Base-by-base conservation (phyloP, 2,329 filamentous ascomycete species). In the Sarocladium strictum region DNA sequence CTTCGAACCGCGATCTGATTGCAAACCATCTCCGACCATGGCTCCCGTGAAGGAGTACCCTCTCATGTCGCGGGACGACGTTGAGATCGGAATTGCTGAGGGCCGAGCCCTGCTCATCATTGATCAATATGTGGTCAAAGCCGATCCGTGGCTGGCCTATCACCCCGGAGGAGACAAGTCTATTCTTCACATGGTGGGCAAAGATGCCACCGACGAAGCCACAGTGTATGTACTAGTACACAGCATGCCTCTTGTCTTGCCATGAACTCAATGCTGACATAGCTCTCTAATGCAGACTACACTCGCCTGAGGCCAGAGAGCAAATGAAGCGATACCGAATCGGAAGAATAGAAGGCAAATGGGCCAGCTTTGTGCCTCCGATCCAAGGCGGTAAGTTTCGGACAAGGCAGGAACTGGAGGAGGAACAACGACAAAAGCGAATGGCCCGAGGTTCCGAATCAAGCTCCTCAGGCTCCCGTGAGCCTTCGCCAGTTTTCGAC, bases 101-200 rank as follows among this genome's bases (percentile, higher is more conserved):
- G 93, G 91, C 3, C 81, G 82, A 56, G 82, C 83, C 59, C 81
- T 99, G 55, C 80, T 97, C 58, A 90, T 99, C 53, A 77, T 94
- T 57, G 84, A 96, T 62, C 79, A 84, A 57, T 83, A 84, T 63
- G 91, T 97, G 10, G 72, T 97, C 61, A 96, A 91, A 72, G 85
- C 90, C 29, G 93, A 97, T 69, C 79, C 86, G 37, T 99, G 91
- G 90, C 74, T 95, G 53, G 83, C 83, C 53, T 97, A 89, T 65
- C 94, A 97, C 65, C 94, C 94, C 12, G 94, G 94, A 55, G 94
- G 94, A 62, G 86, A 93, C 63, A 94, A 91, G 72, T 83, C 93
- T 54, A 95, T 99, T 60, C 76, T 84, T 67, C 94, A 99, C 67
- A 94, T 70, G 68, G 66, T 70, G 2, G 68, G 68, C 10, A 61